These are phyloP conservation scores for Cystobasidium pallidum DNA, from an alignment of 1,284 basidiomycete species.

Conservation along the genomic window DNA sequence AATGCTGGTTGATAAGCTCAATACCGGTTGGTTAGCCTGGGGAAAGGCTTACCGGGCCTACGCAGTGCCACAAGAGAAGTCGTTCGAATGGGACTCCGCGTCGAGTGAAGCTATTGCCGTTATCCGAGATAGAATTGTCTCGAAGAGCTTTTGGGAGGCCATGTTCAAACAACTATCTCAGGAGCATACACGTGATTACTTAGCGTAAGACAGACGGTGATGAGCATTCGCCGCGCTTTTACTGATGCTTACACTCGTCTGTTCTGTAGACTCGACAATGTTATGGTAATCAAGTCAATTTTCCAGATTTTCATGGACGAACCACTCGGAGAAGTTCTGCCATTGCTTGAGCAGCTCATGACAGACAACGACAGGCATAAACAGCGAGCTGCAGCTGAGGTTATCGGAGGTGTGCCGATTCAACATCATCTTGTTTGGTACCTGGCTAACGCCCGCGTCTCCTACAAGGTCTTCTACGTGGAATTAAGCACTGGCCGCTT, in stretches of 20 bases:
- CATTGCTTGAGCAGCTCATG: constrained; percentile 62
- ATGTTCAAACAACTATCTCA: constrained; percentile 55
- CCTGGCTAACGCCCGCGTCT: neutral
- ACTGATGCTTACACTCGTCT: constrained; percentile 1
- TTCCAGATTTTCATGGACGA: constrained; percentile 60
- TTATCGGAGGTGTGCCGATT: constrained; percentile 68
- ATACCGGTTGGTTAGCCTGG: constrained; percentile 87
- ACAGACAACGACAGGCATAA: constrained; percentile 81
- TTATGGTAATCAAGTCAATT: constrained; percentile 61
- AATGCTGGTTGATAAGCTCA: constrained; percentile 74
- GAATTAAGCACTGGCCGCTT: constrained; percentile 87
- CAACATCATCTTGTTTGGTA: neutral
- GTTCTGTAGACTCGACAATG: constrained; percentile 54
- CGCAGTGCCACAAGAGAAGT: constrained; percentile 60
- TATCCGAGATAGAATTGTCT: constrained; percentile 60
- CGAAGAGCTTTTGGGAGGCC: constrained; percentile 62
- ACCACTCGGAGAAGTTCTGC: constrained; percentile 63
- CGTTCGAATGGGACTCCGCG: constrained; percentile 68
- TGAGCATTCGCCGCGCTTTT: neutral
- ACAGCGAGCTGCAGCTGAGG: constrained; percentile 86
- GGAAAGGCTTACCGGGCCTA: constrained; percentile 72
- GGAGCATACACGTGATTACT: constrained; percentile 46
- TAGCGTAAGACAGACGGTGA: neutral
- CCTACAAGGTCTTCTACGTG: constrained; percentile 58
- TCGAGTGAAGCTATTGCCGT: constrained; percentile 58